A percentile compares a stretch with the other conserved stretches of the same genome.
Evolutionary conservation across 352 stramenopile genomes (phyloP).

Genomic region (Aphanomyces stellatus): DNA sequence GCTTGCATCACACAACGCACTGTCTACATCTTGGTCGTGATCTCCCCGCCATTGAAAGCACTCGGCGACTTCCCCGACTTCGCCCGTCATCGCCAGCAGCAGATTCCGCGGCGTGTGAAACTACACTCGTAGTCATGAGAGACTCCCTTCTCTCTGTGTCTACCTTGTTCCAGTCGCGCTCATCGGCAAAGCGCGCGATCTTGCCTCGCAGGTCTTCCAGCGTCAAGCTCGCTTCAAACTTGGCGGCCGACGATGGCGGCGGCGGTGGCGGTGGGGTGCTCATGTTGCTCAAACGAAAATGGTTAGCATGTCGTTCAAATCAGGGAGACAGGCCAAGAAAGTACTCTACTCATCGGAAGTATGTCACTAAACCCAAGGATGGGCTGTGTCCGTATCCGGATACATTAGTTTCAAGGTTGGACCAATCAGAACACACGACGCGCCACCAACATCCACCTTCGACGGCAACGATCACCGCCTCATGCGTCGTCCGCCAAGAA

Average conservation of each 20-base stretch:
- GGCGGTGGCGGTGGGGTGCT: neutral
- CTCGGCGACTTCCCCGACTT: constrained; percentile 94
- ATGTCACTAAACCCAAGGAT: no score
- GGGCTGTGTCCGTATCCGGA: no score
- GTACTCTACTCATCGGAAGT: no score
- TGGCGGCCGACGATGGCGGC: neutral
- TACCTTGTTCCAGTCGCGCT: constrained; percentile 59
- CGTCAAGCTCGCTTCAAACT: constrained; percentile 27
- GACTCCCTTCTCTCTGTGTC: neutral
- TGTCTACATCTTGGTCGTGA: constrained; percentile 39
- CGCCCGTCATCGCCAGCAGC: constrained; percentile 89
- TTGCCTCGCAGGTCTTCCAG: constrained; percentile 44
- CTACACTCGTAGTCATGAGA: constrained; percentile 3
- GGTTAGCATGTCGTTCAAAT: no score
- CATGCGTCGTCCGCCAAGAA: no score
- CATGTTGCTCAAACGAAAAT: neutral
- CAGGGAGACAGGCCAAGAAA: no score
- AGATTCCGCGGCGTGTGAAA: constrained; percentile 91
- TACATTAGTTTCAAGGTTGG: no score
- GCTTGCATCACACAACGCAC: constrained; percentile 22
- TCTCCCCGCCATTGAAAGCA: constrained; percentile 93
- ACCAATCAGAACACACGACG: no score
- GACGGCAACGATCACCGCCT: no score
- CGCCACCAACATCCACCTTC: no score
- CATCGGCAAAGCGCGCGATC: constrained; percentile 44